A percentile compares a stretch with the other conserved stretches of the same genome.
phyloP scores from a whole-genome alignment of 257 asterid genomes.

The Oldenlandia corymbosa region DNA sequence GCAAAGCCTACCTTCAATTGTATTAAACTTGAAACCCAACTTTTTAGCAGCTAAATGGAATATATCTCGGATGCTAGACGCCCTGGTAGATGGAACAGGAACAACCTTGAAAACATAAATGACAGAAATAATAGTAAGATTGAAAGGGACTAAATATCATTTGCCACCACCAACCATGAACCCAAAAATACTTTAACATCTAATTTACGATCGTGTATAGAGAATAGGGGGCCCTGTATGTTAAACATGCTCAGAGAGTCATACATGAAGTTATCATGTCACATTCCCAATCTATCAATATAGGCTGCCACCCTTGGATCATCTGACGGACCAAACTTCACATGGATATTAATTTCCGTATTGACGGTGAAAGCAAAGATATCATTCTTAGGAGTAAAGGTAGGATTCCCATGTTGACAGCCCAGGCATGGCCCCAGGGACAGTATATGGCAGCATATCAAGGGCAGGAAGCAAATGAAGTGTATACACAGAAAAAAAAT shows the following conservation, averaged over 20 bases:
- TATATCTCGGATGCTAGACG: conserved; percentile 59
- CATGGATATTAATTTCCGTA: neutral
- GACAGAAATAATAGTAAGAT: conserved; percentile 2
- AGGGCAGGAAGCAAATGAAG: neutral
- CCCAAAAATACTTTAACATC: too few relatives aligned
- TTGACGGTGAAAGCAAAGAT: neutral
- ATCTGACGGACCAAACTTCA: neutral
- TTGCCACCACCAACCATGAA: neutral
- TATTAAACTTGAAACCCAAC: conserved; percentile 71
- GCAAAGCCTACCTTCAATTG: conserved; percentile 47
- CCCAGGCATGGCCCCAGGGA: neutral
- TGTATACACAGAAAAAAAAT: neutral
- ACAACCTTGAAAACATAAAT: conserved; percentile 46
- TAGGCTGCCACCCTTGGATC: neutral
- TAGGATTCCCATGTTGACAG: neutral
- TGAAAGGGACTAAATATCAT: neutral
- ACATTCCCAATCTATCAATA: neutral
- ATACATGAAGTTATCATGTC: neutral
- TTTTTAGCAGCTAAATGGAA: conserved; percentile 82
- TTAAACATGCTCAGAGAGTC: neutral
- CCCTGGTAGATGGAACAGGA: conserved; percentile 76
- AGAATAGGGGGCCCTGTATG: neutral
- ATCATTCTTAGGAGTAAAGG: neutral
- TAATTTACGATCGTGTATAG: too few relatives aligned
- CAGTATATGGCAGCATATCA: neutral